A percentile compares a stretch with the other conserved stretches of the same genome.
Conservation (phyloP, 2,329 filamentous ascomycete species). For the Phoma sp. region DNA sequence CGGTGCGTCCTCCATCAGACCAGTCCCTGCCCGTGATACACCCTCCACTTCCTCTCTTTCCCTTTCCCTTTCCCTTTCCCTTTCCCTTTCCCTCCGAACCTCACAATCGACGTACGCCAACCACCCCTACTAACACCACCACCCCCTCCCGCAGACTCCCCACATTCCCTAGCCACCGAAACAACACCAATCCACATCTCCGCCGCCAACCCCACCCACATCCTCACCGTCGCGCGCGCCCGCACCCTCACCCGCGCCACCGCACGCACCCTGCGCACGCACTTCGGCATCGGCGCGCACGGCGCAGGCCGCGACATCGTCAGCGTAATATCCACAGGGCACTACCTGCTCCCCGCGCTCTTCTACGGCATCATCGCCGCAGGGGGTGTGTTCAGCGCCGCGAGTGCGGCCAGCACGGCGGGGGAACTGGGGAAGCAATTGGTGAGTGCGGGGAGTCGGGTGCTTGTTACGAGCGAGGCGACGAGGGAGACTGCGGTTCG, state of each 20-base stretch:
- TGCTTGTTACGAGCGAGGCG: conserved; percentile 57
- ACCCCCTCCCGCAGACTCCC: conserved; percentile 25
- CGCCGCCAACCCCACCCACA: conserved; percentile 60
- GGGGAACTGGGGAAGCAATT: conserved; percentile 59
- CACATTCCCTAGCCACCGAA: conserved; percentile 48
- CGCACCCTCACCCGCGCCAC: conserved; percentile 58
- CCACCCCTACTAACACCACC: not conserved
- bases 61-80: too few species aligned
- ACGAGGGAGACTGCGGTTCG: conserved; percentile 56
- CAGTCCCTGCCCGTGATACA: not conserved
- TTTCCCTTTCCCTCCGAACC: too few species aligned
- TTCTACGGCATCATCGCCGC: conserved; percentile 65
- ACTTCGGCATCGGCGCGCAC: conserved; percentile 59
- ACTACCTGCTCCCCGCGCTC: conserved; percentile 60
- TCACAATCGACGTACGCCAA: too few species aligned
- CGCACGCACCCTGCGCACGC: conserved; percentile 61
- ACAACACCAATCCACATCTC: conserved; percentile 63
- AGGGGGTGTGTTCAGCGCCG: conserved; percentile 64
- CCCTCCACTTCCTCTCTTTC: too few species aligned
- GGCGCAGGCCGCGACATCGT: conserved; percentile 59
- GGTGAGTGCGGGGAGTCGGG: conserved; percentile 49
- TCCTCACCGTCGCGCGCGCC: conserved; percentile 60
- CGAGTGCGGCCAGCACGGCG: conserved; percentile 57
- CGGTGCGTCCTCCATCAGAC: conserved; percentile 28
- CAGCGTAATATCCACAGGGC: conserved; percentile 62